Evolutionary conservation across 768 basidiomycete genomes (phyloP).

Genomic region (Guyanaporus albipodus): DNA sequence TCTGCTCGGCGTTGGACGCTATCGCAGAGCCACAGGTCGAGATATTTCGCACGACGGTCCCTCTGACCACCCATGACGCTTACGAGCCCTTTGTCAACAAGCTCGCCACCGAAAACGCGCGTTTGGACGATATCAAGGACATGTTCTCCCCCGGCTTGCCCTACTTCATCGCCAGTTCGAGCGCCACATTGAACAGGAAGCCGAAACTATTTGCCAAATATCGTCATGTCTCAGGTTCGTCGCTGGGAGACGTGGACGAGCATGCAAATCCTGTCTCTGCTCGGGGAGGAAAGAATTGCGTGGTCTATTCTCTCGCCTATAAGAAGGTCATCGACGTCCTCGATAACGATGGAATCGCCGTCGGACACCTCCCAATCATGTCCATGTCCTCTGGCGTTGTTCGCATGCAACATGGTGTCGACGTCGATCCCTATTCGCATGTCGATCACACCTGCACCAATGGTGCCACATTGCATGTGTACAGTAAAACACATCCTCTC

Average conservation of each 20-base stretch:
- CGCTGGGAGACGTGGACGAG: conserved; percentile 11
- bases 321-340: conserved; percentile 5
- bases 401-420: conserved; percentile 15
- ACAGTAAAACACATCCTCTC: not conserved
- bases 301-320: conserved; percentile 19
- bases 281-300: conserved; percentile 20
- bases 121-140: conserved; percentile 13
- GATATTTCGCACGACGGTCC: conserved; percentile 14
- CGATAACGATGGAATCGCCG: not conserved
- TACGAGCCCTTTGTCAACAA: conserved; percentile 16
- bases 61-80: conserved; percentile 20
- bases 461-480: too few relatives aligned
- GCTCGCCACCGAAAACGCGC: conserved; percentile 3
- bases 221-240: not conserved
- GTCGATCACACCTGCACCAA: too few relatives aligned
- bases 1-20: conserved; percentile 9
- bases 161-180: conserved; percentile 17
- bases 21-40: conserved; percentile 4
- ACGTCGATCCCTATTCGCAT: too few relatives aligned
- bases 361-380: conserved; percentile 5
- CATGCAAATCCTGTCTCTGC: conserved; percentile 11
- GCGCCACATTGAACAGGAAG: conserved; percentile 16
- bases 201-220: conserved; percentile 22
- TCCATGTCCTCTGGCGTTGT: conserved; percentile 15
- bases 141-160: conserved; percentile 24